Conservation (phyloP, 164 flowering plant genomes). For the Vitis cinerea region DNA sequence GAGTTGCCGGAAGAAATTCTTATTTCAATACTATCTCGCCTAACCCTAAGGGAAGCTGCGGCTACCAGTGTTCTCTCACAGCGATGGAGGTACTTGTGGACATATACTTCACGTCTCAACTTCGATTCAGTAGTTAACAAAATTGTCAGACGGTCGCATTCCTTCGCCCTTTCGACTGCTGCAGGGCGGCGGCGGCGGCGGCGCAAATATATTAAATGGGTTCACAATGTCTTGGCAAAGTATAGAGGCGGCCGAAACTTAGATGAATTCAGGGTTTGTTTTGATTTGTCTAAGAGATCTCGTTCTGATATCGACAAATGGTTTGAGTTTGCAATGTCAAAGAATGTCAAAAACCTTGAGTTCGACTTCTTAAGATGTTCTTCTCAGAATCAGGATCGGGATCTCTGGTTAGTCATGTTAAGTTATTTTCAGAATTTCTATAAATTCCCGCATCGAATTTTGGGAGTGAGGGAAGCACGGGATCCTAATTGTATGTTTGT, state of each 20-base stretch:
- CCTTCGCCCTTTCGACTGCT: no score
- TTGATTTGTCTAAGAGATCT: constrained; percentile 13
- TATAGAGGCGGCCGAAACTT: not conserved
- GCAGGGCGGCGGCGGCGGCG: not conserved
- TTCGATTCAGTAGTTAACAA: constrained; percentile 1
- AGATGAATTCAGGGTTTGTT: constrained; percentile 12
- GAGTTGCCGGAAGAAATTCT: not conserved
- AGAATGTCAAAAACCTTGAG: constrained; percentile 16
- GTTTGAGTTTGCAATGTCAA: constrained; percentile 15
- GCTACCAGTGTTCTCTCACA: constrained; percentile 9
- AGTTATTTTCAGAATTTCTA: no score
- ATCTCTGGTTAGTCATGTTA: not conserved
- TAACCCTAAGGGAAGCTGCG: constrained; percentile 14
- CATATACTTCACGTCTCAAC: constrained; percentile 1
- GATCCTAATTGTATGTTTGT: not conserved
- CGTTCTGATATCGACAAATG: constrained; percentile 10
- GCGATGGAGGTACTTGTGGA: constrained; percentile 19
- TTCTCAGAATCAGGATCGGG: not conserved
- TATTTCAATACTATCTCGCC: constrained; percentile 12
- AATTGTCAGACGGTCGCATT: no score
- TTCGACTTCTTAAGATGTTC: constrained; percentile 13
- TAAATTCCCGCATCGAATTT: not conserved
- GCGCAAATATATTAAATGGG: constrained; percentile 19
- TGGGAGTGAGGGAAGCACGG: not conserved
- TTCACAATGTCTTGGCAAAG: constrained; percentile 5